These are phyloP conservation scores for Trichoderma sp. DNA, from an alignment of 2,329 filamentous ascomycete species.

Conservation along the genomic window DNA sequence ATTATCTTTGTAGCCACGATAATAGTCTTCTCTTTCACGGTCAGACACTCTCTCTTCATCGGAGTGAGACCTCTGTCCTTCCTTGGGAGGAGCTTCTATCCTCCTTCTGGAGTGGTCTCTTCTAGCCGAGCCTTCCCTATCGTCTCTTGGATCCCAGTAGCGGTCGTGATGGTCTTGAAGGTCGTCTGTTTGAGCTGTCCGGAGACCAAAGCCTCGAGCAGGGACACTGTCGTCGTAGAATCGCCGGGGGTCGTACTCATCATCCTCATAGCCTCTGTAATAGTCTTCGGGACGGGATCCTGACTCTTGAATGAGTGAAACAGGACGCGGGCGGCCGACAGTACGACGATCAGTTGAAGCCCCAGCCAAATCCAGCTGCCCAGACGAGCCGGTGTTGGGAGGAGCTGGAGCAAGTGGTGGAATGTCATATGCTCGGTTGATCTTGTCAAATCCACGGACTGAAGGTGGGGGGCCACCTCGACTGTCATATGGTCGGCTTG, in stretches of 20 bases:
- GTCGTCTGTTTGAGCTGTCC: slow-evolving; percentile 45
- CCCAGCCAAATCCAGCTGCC: slow-evolving; percentile 32
- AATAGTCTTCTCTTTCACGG: slow-evolving; percentile 38
- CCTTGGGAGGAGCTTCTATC: slow-evolving; percentile 35
- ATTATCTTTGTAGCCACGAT: slow-evolving; percentile 37
- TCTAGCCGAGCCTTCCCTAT: slow-evolving; percentile 30
- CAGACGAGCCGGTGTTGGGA: slow-evolving; percentile 39
- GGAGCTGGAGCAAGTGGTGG: slow-evolving; percentile 49
- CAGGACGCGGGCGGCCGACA: slow-evolving; percentile 46
- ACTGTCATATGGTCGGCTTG: slow-evolving; percentile 45
- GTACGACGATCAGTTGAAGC: slow-evolving; percentile 32
- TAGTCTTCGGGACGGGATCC: slow-evolving; percentile 52
- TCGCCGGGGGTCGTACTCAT: slow-evolving; percentile 44
- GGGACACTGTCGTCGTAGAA: slow-evolving; percentile 54
- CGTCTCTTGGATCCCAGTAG: slow-evolving; percentile 39
- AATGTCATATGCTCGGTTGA: slow-evolving; percentile 57
- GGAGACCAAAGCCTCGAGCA: slow-evolving; percentile 57
- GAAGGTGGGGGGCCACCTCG: slow-evolving; percentile 66
- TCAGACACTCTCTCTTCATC: slow-evolving; percentile 38
- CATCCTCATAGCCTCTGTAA: slow-evolving; percentile 53
- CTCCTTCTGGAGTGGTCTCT: slow-evolving; percentile 35
- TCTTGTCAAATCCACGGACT: slow-evolving; percentile 71
- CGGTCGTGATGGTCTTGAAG: slow-evolving; percentile 48
- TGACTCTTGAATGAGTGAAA: slow-evolving; percentile 59
- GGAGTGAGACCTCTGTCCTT: slow-evolving; percentile 33